Evolutionary conservation across 2,329 filamentous ascomycete species (phyloP), one percentile per base, ranked within the genome.

Genomic region (Aspergillus spinulosporus): DNA sequence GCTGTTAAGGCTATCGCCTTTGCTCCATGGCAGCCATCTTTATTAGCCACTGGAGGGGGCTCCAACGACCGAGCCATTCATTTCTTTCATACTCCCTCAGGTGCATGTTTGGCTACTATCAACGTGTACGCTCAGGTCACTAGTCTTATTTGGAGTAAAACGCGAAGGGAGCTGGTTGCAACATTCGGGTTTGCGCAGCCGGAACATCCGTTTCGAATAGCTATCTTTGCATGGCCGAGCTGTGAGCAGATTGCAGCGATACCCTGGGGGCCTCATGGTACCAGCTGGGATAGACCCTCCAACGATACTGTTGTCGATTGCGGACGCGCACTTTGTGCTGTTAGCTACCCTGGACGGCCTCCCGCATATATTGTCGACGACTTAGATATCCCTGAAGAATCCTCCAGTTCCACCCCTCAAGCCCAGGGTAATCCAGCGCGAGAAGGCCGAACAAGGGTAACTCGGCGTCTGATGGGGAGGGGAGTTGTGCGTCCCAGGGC

Each of bases 1-100:
- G 94, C 94, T 2, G 89, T 97, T 63, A 99, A 99, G 74, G 94
- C 94, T 32, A 94, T 97, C 64, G 92, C 94, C 1, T 97, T 97
- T 74, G 96, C 93, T 61, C 93, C 94, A 0, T 99, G 92, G 93
- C 89, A 93, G 55, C 84, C 89, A 26, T 89, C 88, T 3, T 81
- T 99, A 3, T 75, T 99, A 39, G 94, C 94, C 11, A 95, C 93
- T 1, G 92, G 94, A 2, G 93, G 94, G 39, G 94, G 94, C 26
- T 93, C 90, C 45, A 96, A 95, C 67, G 93, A 99, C 76, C 90
- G 91, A 65, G 91, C 91, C 71, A 96, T 99, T 56, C 92, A 96
- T 74, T 99, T 99, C 77, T 97, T 89, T 73, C 92, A 97, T 72
- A 89, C 90, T 0, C 82, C 82, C 15, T 92, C 92, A 0, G 94